phyloP scores from a whole-genome alignment of 2,329 filamentous ascomycete genomes.

The Cephalotrichum gorgonifer region DNA sequence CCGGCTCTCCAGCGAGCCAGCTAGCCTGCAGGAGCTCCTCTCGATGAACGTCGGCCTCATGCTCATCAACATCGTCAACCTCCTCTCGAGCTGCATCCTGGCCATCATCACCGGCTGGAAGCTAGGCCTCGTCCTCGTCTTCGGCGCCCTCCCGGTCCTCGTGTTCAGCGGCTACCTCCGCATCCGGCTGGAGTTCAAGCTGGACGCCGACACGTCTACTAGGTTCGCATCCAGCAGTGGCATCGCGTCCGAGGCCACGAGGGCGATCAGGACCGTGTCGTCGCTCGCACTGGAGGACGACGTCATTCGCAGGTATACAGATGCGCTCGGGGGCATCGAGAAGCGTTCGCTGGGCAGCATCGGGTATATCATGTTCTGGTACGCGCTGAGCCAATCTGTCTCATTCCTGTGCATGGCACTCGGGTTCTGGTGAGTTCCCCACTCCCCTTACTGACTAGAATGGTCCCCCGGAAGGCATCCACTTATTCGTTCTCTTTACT shows the following conservation, averaged over 20 bases:
- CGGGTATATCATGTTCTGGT: constrained; percentile 28
- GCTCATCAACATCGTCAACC: constrained; percentile 31
- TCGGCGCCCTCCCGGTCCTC: constrained; percentile 34
- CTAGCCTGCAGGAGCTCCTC: constrained; percentile 38
- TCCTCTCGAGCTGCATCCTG: constrained; percentile 33
- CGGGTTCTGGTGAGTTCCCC: constrained; percentile 22
- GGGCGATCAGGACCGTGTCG: constrained; percentile 36
- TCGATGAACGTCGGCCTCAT: constrained; percentile 37
- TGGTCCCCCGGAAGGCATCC: too few relatives aligned
- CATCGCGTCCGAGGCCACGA: constrained; percentile 37
- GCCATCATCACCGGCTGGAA: constrained; percentile 38
- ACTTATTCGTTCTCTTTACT: not conserved
- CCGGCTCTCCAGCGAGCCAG: constrained; percentile 25
- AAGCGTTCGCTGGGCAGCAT: constrained; percentile 17
- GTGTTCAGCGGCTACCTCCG: constrained; percentile 33
- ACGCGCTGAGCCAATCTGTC: constrained; percentile 27
- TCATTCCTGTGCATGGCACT: constrained; percentile 26
- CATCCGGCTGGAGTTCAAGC: constrained; percentile 34
- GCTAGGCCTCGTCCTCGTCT: constrained; percentile 33
- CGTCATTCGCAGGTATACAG: constrained; percentile 24
- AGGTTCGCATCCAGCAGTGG: constrained; percentile 34
- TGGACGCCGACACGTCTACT: constrained; percentile 31
- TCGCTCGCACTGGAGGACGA: constrained; percentile 34
- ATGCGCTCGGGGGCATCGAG: constrained; percentile 19
- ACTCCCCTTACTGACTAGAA: not conserved